A percentile compares a stretch with the other conserved stretches of the same genome.
These are phyloP conservation scores for Collybiopsis confluens DNA, from an alignment of 768 basidiomycete genomes.

Conservation along the genomic window DNA sequence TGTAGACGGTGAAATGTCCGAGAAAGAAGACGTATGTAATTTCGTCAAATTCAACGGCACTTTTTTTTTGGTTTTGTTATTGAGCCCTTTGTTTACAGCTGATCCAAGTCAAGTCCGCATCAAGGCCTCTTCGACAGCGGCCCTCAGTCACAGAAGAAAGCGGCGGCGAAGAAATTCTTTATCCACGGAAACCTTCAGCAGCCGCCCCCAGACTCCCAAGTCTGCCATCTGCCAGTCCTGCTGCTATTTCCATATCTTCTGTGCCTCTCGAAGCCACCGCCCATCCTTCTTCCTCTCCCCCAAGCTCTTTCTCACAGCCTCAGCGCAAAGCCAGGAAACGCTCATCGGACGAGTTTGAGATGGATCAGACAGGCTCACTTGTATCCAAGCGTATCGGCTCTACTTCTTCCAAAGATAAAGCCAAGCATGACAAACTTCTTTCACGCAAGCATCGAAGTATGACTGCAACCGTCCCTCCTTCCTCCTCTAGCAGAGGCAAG, in stretches of 20 bases:
- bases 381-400: slow-evolving; percentile 44
- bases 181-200: slow-evolving; percentile 59
- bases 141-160: slow-evolving; percentile 79
- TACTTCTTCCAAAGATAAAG: slow-evolving; percentile 18
- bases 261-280: slow-evolving; percentile 21
- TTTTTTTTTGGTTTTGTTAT: slow-evolving; percentile 2
- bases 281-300: slow-evolving; percentile 45
- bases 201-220: slow-evolving; percentile 13
- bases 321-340: slow-evolving; percentile 64
- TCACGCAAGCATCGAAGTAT: slow-evolving; percentile 72
- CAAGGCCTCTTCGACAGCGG: slow-evolving; percentile 50
- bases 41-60: not conserved
- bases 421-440: slow-evolving; percentile 39
- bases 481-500: slow-evolving; percentile 38
- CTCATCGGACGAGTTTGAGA: slow-evolving; percentile 78
- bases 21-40: slow-evolving; percentile 57
- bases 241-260: slow-evolving; percentile 22
- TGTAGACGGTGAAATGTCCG: slow-evolving; percentile 73
- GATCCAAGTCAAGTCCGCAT: slow-evolving; percentile 36
- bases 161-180: slow-evolving; percentile 86
- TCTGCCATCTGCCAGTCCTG: slow-evolving; percentile 13
- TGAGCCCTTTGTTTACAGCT: slow-evolving; percentile 26
- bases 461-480: slow-evolving; percentile 41
- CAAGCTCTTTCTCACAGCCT: slow-evolving; percentile 56
- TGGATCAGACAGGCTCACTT: slow-evolving; percentile 64